These are phyloP conservation scores for Eudorina sp. DNA, from an alignment of 139 green algal genomes.

Conservation along the genomic window DNA sequence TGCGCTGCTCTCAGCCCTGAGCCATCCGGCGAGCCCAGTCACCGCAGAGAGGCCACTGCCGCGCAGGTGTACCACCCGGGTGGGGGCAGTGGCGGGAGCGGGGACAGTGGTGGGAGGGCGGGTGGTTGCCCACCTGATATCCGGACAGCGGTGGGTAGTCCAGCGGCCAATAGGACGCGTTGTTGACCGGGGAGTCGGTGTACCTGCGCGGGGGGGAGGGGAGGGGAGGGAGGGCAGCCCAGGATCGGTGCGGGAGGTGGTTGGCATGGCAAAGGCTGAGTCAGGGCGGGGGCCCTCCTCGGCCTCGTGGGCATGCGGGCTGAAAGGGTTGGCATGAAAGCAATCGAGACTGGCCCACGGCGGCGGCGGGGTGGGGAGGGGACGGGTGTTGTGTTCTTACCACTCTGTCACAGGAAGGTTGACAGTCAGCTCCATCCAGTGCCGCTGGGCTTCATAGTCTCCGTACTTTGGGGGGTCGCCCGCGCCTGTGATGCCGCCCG, in stretches of 20 bases:
- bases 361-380: too few relatives aligned
- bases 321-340: too few relatives aligned
- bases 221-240: background rate
- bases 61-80: too few relatives aligned
- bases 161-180: constrained; percentile 90
- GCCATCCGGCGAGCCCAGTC: too few relatives aligned
- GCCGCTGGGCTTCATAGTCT: constrained; percentile 98
- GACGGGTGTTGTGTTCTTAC: too few relatives aligned
- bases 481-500: constrained; percentile 62
- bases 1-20: too few relatives aligned
- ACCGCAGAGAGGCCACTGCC: too few relatives aligned
- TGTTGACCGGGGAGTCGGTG: constrained; percentile 55
- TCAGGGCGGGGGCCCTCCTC: too few relatives aligned
- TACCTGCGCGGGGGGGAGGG: constrained; percentile 45
- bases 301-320: too few relatives aligned
- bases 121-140: constrained; percentile 82
- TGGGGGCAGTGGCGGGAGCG: background rate
- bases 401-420: constrained; percentile 85
- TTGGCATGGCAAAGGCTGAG: too few relatives aligned
- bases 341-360: too few relatives aligned
- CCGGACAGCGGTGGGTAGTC: constrained; percentile 98
- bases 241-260: background rate
- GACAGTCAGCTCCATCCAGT: constrained; percentile 99
- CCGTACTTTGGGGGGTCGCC: constrained; percentile 87
- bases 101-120: too few relatives aligned